Conservation (phyloP, 2,329 filamentous ascomycete species). For the Chrysoporthe deuterocubensis region DNA sequence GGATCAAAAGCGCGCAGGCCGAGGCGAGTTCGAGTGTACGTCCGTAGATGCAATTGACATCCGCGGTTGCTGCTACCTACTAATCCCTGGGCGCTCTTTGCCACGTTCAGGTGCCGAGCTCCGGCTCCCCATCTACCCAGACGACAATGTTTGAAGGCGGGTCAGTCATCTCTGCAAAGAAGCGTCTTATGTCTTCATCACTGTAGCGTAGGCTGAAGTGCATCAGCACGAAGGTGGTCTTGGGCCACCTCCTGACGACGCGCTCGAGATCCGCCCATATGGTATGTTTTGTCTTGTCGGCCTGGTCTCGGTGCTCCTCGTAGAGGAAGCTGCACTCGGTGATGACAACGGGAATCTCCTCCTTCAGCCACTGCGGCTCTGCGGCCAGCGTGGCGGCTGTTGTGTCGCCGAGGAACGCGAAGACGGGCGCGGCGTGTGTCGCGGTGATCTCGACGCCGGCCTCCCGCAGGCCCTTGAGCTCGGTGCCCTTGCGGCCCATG, state of each 20-base stretch:
- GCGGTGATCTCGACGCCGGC: constrained; percentile 46
- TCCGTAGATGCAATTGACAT: not conserved
- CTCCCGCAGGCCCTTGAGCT: constrained; percentile 44
- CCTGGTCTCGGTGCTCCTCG: constrained; percentile 48
- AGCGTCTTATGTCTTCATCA: constrained; percentile 44
- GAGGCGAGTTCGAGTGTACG: not conserved
- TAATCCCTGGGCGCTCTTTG: not conserved
- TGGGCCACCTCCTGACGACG: constrained; percentile 47
- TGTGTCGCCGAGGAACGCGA: constrained; percentile 54
- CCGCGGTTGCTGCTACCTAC: constrained; percentile 1
- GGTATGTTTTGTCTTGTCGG: constrained; percentile 52
- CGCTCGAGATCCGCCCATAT: constrained; percentile 50
- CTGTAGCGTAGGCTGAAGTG: constrained; percentile 53
- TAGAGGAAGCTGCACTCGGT: constrained; percentile 54
- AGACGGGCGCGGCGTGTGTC: constrained; percentile 44
- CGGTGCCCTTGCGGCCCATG: constrained; percentile 39
- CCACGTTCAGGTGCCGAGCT: not conserved
- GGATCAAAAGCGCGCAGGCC: not conserved
- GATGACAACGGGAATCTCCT: constrained; percentile 49
- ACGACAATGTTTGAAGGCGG: constrained; percentile 50
- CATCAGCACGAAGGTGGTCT: constrained; percentile 50
- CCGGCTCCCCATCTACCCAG: constrained; percentile 46
- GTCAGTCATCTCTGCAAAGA: constrained; percentile 46
- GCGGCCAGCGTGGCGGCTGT: constrained; percentile 45
- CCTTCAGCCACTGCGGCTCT: constrained; percentile 45